Base-by-base conservation (phyloP, 2,329 filamentous ascomycete genomes). In the Ceratocystis destructans region DNA sequence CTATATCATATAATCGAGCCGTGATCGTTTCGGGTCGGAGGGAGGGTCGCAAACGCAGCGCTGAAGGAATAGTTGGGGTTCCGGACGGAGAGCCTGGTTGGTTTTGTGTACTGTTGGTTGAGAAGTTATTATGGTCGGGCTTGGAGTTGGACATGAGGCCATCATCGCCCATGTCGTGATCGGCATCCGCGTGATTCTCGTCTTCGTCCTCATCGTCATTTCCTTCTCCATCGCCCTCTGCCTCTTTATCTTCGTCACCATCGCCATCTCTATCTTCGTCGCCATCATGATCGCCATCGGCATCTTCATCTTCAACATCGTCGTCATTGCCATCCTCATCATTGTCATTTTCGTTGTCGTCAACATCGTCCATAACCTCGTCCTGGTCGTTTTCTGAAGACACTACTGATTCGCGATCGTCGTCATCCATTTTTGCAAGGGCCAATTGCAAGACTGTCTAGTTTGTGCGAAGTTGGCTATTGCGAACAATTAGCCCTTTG, bases 1-100 rank as follows among this genome's bases (percentile, higher is more conserved):
- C 88, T 68, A 99, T 96, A 74, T 99, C 94, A 78, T 97, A 99
- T 1, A 88, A 83, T 50, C 81, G 79, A 15, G 94, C 93, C 1
- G 82, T 87, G 62, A 96, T 78, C n/a, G 86, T 88, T 72, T 96
- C 91, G 10, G 86, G 81, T 0, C 89, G 84, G n/a, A 91, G 81
- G 62, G 78, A 80, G 0, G 87, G 87, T 61, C 83, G 84, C 71
- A 71, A 70, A 1, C 67, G 70, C 31, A 70, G 50, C 8, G 68
- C 64, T 8, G 69, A 64, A 7, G 70, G 66, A 0, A 71, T 71
- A 1, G 33, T 62, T 5, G 28, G 15, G 4, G 7, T 57, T 57
- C 15, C 22, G 22, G 53, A 15, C 12, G 53, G 10, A 12, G 53
- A 57, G 28, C 12, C 28, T 31, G 20, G 20, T 57, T 57, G 53